phyloP scores from a whole-genome alignment of 345 rosid species.

The Euphorbia tirucalli region DNA sequence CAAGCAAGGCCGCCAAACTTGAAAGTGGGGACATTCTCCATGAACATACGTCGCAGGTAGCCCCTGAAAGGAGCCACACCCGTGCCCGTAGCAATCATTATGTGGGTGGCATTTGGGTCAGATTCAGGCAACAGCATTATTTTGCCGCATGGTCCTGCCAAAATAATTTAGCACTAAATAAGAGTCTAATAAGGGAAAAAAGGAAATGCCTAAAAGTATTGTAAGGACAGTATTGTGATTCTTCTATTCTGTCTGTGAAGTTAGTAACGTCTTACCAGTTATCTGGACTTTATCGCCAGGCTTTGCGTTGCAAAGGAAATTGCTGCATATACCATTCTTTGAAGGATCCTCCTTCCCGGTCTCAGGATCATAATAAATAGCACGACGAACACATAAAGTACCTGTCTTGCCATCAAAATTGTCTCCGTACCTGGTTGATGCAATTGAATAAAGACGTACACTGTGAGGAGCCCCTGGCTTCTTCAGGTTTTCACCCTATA shows the following conservation, averaged over 20 bases:
- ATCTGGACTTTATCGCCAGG: constrained; percentile 84
- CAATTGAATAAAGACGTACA: constrained; percentile 95
- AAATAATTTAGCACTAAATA: constrained; percentile 3
- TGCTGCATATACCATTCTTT: constrained; percentile 88
- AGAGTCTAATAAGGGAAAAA: neutral
- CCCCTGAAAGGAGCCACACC: constrained; percentile 95
- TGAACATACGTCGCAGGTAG: constrained; percentile 93
- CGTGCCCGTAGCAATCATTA: constrained; percentile 97
- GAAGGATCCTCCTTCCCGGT: constrained; percentile 92
- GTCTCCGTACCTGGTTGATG: constrained; percentile 92
- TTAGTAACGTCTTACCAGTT: constrained; percentile 53
- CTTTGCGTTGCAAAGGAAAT: constrained; percentile 84
- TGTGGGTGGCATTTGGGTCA: constrained; percentile 77
- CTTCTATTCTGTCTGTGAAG: constrained; percentile 4
- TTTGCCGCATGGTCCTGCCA: constrained; percentile 95
- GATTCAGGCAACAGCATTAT: constrained; percentile 96
- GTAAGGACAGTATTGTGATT: neutral
- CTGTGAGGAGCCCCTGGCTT: constrained; percentile 84
- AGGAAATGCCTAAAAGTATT: neutral
- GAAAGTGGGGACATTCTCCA: constrained; percentile 75
- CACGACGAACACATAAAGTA: constrained; percentile 95
- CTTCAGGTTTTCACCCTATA: constrained; percentile 97
- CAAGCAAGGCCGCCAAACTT: constrained; percentile 89
- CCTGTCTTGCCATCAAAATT: constrained; percentile 86
- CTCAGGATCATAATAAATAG: constrained; percentile 88